A percentile compares a stretch with the other conserved stretches of the same genome.
These are phyloP conservation scores for Ceratocystis variospora DNA, from an alignment of 2,329 filamentous ascomycete species.

Conservation along the genomic window DNA sequence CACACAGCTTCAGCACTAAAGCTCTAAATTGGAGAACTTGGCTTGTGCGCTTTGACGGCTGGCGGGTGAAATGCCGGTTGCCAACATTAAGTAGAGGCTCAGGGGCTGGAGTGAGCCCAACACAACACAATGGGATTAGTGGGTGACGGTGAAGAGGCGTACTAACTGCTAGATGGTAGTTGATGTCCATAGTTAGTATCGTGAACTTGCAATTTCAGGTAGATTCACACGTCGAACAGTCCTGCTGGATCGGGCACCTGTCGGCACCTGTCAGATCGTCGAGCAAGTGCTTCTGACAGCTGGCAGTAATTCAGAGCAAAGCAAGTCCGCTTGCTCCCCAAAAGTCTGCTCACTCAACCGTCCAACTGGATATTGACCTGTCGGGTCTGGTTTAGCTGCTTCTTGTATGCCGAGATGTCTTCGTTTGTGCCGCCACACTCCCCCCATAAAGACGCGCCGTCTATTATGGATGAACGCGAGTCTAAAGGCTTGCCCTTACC, in stretches of 20 bases:
- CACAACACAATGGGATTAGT: too few species aligned
- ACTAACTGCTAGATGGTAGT: too few species aligned
- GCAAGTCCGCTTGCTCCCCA: background rate
- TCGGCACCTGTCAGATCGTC: fast-evolving
- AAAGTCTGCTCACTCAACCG: background rate
- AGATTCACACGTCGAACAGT: too few species aligned
- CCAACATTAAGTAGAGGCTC: too few species aligned
- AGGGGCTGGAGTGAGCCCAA: too few species aligned
- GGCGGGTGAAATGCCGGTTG: too few species aligned
- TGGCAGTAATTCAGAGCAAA: background rate
- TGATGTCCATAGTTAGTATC: too few species aligned
- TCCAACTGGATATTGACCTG: background rate
- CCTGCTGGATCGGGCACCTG: background rate
- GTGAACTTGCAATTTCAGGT: too few species aligned
- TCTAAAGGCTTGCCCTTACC: background rate
- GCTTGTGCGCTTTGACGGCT: too few species aligned
- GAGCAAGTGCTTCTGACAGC: background rate
- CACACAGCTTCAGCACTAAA: background rate
- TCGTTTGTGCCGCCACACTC: background rate
- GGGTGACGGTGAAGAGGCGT: too few species aligned
- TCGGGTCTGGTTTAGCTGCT: background rate
- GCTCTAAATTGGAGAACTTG: too few species aligned
- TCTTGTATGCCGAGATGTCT: background rate
- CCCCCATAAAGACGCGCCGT: background rate
- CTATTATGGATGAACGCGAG: background rate